These are phyloP conservation scores for Claviceps maximensis DNA, from an alignment of 2,329 filamentous ascomycete species.

Conservation along the genomic window DNA sequence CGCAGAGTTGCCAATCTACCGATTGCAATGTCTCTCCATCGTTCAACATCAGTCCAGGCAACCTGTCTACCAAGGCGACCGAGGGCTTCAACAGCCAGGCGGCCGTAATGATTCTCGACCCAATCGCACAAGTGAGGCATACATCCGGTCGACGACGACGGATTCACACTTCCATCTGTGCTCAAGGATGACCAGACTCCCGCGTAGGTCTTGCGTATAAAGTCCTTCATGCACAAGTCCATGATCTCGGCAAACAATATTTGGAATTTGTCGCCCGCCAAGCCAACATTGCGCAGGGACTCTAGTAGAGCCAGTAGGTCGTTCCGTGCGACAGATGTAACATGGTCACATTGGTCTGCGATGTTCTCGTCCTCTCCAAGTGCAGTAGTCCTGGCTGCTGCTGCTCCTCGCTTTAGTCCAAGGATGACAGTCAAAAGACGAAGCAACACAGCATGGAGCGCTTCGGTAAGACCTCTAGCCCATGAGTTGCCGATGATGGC, in stretches of 20 bases:
- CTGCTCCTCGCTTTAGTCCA: slow-evolving; percentile 9
- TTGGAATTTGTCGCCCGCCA: slow-evolving; percentile 57
- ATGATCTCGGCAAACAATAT: slow-evolving; percentile 60
- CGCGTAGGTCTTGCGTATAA: slow-evolving; percentile 47
- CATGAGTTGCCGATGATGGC: slow-evolving; percentile 53
- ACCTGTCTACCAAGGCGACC: slow-evolving; percentile 31
- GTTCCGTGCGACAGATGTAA: slow-evolving; percentile 29
- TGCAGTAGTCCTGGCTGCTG: neutral
- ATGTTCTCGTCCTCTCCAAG: slow-evolving; percentile 3
- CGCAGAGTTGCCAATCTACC: slow-evolving; percentile 55
- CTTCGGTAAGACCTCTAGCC: slow-evolving; percentile 36
- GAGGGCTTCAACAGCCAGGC: slow-evolving; percentile 50
- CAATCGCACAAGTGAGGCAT: slow-evolving; percentile 49
- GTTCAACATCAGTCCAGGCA: slow-evolving; percentile 44
- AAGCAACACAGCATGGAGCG: slow-evolving; percentile 41
- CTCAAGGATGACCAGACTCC: slow-evolving; percentile 40
- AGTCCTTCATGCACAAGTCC: slow-evolving; percentile 50
- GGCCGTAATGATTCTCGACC: slow-evolving; percentile 54
- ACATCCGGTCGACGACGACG: slow-evolving; percentile 25
- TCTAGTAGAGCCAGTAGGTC: slow-evolving; percentile 44
- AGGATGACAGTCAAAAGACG: slow-evolving; percentile 39
- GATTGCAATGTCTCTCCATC: slow-evolving; percentile 59
- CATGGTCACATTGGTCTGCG: slow-evolving; percentile 8
- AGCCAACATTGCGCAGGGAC: slow-evolving; percentile 48
- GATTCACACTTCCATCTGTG: slow-evolving; percentile 8